Percentiles rank a stretch among this genome's conserved stretches.
phyloP scores from a whole-genome alignment of 1,284 basidiomycete species.

The Pascua guehoae region DNA sequence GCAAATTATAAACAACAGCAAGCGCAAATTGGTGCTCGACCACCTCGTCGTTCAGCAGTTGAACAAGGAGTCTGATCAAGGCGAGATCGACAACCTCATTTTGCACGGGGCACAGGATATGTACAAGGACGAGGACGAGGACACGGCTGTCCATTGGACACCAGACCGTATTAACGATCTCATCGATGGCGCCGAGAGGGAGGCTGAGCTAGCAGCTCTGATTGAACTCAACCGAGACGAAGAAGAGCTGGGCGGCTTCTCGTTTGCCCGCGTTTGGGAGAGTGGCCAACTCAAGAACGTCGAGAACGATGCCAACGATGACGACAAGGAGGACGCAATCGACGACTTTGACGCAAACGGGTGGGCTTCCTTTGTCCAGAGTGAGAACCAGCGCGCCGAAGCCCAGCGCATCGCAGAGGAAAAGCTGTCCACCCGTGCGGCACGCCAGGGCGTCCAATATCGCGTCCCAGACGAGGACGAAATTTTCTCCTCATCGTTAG shows the following conservation, averaged over 20 bases:
- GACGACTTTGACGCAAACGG: slow-evolving; percentile 57
- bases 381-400: neutral
- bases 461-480: neutral
- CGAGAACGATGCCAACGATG: slow-evolving; percentile 51
- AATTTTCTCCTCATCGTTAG: neutral
- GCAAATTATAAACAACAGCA: slow-evolving; percentile 80
- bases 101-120: slow-evolving; percentile 76
- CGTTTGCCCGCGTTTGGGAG: slow-evolving; percentile 84
- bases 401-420: neutral
- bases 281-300: slow-evolving; percentile 63
- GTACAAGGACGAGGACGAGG: slow-evolving; percentile 56
- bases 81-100: slow-evolving; percentile 72
- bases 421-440: neutral
- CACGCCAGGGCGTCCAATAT: neutral
- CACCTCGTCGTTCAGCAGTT: slow-evolving; percentile 88
- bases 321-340: slow-evolving; percentile 54
- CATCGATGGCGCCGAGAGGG: slow-evolving; percentile 74
- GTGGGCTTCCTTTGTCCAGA: slow-evolving; percentile 57
- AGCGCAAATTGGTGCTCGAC: slow-evolving; percentile 84
- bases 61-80: slow-evolving; percentile 68
- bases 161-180: slow-evolving; percentile 74
- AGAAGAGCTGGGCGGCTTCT: slow-evolving; percentile 58
- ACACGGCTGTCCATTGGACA: slow-evolving; percentile 56
- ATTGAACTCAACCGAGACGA: slow-evolving; percentile 11
- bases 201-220: slow-evolving; percentile 52